Evolutionary conservation across 352 stramenopile genomes (phyloP), one percentile per base, ranked within the genome.

Genomic region (Halophytophthora batemanensis): DNA sequence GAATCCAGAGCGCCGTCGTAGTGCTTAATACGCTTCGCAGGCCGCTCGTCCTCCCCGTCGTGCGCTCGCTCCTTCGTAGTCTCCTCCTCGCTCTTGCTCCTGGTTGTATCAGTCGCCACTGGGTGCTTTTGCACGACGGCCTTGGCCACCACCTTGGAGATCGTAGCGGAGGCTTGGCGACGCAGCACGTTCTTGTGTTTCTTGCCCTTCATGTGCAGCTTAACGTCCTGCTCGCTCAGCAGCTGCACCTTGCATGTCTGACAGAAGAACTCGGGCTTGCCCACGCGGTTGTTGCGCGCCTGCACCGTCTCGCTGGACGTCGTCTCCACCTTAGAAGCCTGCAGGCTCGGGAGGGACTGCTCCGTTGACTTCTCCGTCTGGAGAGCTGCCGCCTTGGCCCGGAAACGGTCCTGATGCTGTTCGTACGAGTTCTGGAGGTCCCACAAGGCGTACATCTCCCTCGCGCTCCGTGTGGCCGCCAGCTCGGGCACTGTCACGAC

Each of bases 111-210:
- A 11, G 6, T 14, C 36, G 42, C 22, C 29, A 33, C 23, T 11
- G 45, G 29, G 6, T 51, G 23, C 39, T 52, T 59, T 19, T 52
- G 53, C 57, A 59, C 21, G 11, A 51, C 59, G 2, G 57, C 53
- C 53, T 69, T 68, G 7, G 55, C 43, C 4, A 77, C 59, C 23
- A 81, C 67, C 56, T 83, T 73, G 19, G 77, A 84, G 22, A 86
- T 66, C 8, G 78, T 82, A 2, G 65, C 63, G 0, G 75, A 68
- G 18, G 69, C 67, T 19, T 75, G 55, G 22, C 64, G 56, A 40
- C 79, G 74, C 38, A 87, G 33, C 45, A 86, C 77, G 45, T 87
- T 88, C 66, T 94, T 91, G 73, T 94, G 84, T 34, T 82, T 85
- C 59, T 90, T 90, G 37, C 84, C 84, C 49, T 89, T 86, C 38